phyloP scores from a whole-genome alignment of 2,329 filamentous ascomycete genomes.

The Paecilomyces niveus region DNA sequence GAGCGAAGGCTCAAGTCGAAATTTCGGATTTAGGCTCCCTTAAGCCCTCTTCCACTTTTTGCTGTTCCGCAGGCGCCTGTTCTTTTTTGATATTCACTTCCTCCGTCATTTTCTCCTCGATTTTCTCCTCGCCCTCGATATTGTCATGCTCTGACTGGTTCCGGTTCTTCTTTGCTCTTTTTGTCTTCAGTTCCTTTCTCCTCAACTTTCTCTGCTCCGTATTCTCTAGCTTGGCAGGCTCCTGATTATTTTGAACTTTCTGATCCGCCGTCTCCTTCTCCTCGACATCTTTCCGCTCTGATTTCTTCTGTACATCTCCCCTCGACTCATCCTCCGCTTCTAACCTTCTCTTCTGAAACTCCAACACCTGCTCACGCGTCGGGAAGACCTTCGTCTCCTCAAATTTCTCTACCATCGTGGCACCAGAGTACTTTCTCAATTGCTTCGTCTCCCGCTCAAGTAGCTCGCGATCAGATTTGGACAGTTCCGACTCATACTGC shows the following conservation, averaged over 20 bases:
- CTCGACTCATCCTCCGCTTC: not conserved
- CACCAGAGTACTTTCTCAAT: conserved; percentile 24
- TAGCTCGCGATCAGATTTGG: conserved; percentile 16
- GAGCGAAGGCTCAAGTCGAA: not conserved
- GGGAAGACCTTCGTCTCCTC: conserved; percentile 10
- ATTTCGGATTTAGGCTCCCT: not conserved
- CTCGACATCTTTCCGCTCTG: conserved; percentile 6
- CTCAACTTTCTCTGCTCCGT: not conserved
- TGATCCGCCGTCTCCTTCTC: not conserved
- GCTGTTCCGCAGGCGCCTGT: not conserved
- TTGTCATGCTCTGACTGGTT: not conserved
- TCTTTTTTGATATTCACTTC: not conserved
- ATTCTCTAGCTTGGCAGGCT: not conserved
- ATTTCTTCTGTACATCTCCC: not conserved
- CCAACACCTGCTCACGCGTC: conserved; percentile 16
- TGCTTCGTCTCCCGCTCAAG: conserved; percentile 18
- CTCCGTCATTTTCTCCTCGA: not conserved
- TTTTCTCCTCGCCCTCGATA: not conserved
- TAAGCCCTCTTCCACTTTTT: not conserved
- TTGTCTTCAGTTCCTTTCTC: conserved; percentile 5
- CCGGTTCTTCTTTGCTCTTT: not conserved
- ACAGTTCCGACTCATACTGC: conserved; percentile 13
- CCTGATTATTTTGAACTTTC: not conserved
- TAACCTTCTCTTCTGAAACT: conserved; percentile 1
- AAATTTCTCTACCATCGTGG: conserved; percentile 11